Evolutionary conservation across 2,329 filamentous ascomycete species (phyloP).

Genomic region (Ceratocystis diversiconidia): DNA sequence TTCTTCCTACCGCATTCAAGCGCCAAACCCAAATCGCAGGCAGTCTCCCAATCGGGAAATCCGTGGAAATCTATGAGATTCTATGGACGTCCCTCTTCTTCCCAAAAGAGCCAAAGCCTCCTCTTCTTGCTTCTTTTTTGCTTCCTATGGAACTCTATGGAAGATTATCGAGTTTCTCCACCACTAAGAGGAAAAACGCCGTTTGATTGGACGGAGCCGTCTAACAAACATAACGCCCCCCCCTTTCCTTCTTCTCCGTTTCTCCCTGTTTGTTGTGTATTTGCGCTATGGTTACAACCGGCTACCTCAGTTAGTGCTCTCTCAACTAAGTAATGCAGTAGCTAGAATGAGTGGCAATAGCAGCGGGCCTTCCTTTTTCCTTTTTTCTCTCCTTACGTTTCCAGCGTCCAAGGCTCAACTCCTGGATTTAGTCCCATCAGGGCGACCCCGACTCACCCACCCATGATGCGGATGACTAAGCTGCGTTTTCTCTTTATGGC

Average conservation of each 20-base stretch:
- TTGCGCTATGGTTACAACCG: background rate
- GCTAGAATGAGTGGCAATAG: no score
- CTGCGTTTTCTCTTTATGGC: background rate
- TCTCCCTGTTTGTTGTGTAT: background rate
- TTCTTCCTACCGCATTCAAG: background rate
- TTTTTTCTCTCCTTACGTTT: no score
- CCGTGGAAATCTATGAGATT: conserved; percentile 6
- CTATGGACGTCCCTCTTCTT: background rate
- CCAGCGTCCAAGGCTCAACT: no score
- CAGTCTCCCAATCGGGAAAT: background rate
- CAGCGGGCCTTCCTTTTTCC: background rate
- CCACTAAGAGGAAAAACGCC: background rate
- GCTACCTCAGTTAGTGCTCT: background rate
- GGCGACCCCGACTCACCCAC: no score
- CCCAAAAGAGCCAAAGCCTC: conserved; percentile 5
- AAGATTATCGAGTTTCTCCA: background rate
- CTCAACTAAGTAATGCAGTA: no score
- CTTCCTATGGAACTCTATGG: background rate
- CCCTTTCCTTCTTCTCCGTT: background rate
- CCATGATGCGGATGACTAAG: background rate
- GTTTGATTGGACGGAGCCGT: background rate
- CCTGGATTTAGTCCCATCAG: no score
- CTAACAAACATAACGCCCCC: background rate
- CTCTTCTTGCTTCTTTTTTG: background rate
- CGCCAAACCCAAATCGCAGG: background rate